Evolutionary conservation across 1,139 yeast genomes (phyloP).

Genomic region (Pichia sp.): DNA sequence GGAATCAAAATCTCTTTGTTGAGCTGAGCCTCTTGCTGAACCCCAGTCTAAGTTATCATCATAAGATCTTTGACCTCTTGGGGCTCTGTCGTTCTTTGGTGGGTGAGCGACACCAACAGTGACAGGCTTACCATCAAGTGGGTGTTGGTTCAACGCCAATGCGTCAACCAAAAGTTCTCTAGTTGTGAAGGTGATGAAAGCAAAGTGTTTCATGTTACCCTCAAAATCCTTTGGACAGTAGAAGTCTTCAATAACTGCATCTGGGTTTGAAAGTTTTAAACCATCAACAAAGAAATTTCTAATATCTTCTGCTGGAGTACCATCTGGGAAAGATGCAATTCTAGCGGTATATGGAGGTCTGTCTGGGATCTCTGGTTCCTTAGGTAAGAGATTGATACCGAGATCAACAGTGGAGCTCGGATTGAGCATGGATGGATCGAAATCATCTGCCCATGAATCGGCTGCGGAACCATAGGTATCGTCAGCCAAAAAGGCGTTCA

Average conservation of each 20-base stretch:
- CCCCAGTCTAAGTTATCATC: constrained; percentile 40
- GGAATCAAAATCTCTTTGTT: constrained; percentile 26
- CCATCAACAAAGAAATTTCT: constrained; percentile 62
- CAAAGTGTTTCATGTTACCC: constrained; percentile 74
- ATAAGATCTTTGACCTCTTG: constrained; percentile 19
- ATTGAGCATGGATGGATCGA: constrained; percentile 32
- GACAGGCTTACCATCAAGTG: constrained; percentile 68
- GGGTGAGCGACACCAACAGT: constrained; percentile 91
- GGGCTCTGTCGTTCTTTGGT: constrained; percentile 30
- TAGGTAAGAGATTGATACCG: constrained; percentile 10
- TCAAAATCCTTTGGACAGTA: constrained; percentile 66
- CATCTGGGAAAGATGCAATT: constrained; percentile 75
- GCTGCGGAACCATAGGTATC: constrained; percentile 48
- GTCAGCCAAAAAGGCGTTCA: constrained; percentile 48
- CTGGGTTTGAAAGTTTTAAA: constrained; percentile 41
- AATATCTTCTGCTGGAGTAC: constrained; percentile 55
- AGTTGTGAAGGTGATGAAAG: constrained; percentile 71
- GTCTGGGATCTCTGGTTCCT: constrained; percentile 81
- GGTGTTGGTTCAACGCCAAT: constrained; percentile 54
- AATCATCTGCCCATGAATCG: constrained; percentile 67
- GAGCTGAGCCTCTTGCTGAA: constrained; percentile 36
- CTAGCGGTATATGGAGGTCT: constrained; percentile 88
- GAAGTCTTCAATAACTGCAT: constrained; percentile 45
- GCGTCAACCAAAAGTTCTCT: constrained; percentile 66
- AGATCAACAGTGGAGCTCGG: constrained; percentile 16